Base-by-base conservation (phyloP, 1,139 yeast species). In the Lodderomyces parapsilosis region DNA sequence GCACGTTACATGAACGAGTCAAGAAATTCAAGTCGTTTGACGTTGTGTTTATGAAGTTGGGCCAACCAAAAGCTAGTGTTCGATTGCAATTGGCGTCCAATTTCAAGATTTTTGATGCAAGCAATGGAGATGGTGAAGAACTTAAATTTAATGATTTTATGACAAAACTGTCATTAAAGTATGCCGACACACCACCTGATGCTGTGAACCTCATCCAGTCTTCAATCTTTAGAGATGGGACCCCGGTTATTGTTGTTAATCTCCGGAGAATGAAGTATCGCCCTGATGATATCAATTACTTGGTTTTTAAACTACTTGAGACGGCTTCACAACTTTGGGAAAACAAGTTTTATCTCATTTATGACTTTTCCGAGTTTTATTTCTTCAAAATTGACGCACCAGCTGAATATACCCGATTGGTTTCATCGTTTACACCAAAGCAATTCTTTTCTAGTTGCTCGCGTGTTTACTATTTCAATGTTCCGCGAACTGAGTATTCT, bases 311-410 rank as follows among this genome's bases (percentile, higher is more conserved):
- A 50, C 57, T 83, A 18, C 74, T 86, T 49, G 93, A 86, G 53
- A 75, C 82, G 9, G 78, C 86, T 14, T 76, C 84, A 45, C 86
- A 84, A 55, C 74, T 86, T 40, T 87, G 95, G 95, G 81, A 82
- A 18, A 74, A 79, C 38, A 80, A 79, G 48, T 88, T 76, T 56
- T 77, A 80, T 48, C 48, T 83, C 46, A 76, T 88, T 6, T 58
- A 81, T 49, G 96, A 89, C 59, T 80, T 86, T 49, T 85, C 96
- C 0, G 84, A 83, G 17, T 81, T 74, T 54, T 57, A 71, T 40
- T 44, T 55, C 27, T 41, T 47, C 18, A 49, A 53, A 3, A 14
- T 11, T 3, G 14, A 20, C 3, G 30, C 18, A 5, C 45, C 42
- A 1, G 43, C 42, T 6, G 72, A 73, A 24, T 55, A 63, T 60